Base-by-base conservation (phyloP, 2,329 filamentous ascomycete genomes). In the Ceratocystis papillata region DNA sequence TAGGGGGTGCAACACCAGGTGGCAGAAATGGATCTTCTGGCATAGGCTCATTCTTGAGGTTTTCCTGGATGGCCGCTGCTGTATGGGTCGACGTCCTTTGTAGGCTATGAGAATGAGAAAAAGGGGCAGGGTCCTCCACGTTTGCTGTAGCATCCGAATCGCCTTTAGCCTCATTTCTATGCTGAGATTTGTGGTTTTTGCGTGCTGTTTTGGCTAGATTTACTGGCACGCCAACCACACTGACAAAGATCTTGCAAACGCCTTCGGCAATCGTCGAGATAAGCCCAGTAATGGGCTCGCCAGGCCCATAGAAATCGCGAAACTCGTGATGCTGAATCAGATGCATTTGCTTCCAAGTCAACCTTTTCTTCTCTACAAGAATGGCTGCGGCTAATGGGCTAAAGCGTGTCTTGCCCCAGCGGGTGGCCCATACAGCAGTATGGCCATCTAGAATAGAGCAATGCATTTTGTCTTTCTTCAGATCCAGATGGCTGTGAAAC, bases 281-380 rank as follows among this genome's bases (percentile, higher is more conserved):
- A 3, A 82, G 76, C 2, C 87, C 87, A 0, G 86, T 88, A 12
- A 90, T 76, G 0, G 87, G 87, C 71, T 90, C 87, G 0, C 87
- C 87, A 0, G 87, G 87, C 0, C 88, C 88, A 69, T 88, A 86
- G 70, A 89, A 90, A 70, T 90, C 87, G 70, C 89, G 88, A 86
- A 87, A 90, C 70, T 89, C 86, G 63, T 81, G 83, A 70, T 88
- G 85, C 7, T 87, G 79, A 7, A 88, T 71, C 0, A 90, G 77
- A 12, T 82, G 80, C 60, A 90, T 74, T 67, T 84, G 81, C 65
- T 80, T 82, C 82, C 85, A 89, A 28, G 79, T 78, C 25, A 88
- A 72, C 69, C 82, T 79, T n/a, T 83, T 84, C 69, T 79, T 79
- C 44, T 81, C 78, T 2, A 87, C 82, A 1, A 88, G 75, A 1